Conservation (phyloP, 345 rosid species). For the Eucalyptus rudis region DNA sequence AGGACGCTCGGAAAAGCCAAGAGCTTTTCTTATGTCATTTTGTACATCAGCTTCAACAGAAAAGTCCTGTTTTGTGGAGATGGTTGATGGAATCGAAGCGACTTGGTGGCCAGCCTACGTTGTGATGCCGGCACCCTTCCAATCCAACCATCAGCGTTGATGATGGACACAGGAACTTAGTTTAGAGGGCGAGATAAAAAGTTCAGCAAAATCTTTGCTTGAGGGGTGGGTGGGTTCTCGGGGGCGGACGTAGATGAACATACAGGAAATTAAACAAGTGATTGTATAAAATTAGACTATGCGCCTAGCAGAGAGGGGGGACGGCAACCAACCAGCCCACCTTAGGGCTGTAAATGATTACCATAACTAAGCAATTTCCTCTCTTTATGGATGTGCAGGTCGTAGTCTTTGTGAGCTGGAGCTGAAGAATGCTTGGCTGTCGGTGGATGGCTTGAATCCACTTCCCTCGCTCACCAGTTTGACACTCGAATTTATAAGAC, state of each 20-base stretch:
- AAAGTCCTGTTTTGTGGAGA: neutral
- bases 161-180: neutral
- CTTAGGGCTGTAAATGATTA: neutral
- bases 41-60: neutral
- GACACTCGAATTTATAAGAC: slow-evolving; percentile 51
- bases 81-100: neutral
- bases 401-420: slow-evolving; percentile 34
- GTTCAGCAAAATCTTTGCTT: neutral
- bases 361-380: neutral
- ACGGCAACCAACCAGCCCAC: neutral
- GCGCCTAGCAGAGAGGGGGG: neutral
- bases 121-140: neutral
- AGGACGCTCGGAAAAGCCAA: neutral
- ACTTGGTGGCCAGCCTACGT: neutral
- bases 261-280: rapidly evolving
- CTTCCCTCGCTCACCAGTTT: slow-evolving; percentile 47
- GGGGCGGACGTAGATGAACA: neutral
- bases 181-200: neutral
- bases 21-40: neutral
- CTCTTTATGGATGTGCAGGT: slow-evolving; percentile 21
- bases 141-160: neutral
- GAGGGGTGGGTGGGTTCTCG: no score
- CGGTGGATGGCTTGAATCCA: slow-evolving; percentile 39
- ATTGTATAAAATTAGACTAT: neutral
- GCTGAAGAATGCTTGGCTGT: slow-evolving; percentile 72